A percentile compares a stretch with the other conserved stretches of the same genome.
These are phyloP conservation scores for Alternaria viburni DNA, from an alignment of 2,329 filamentous ascomycete species.

Conservation along the genomic window DNA sequence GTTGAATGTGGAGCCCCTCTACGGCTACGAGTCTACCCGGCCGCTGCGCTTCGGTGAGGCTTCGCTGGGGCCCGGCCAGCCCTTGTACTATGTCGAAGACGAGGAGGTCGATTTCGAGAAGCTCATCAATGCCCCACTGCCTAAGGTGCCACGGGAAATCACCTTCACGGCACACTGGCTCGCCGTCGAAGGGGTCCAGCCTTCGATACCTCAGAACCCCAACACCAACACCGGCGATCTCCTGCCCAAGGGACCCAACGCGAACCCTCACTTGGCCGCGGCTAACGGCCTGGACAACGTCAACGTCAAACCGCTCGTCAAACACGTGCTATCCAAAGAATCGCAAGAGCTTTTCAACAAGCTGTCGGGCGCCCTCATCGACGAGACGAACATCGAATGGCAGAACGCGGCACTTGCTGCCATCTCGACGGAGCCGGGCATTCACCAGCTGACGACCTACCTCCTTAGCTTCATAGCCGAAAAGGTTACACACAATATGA, in stretches of 20 bases:
- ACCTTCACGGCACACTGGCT: constrained; percentile 97
- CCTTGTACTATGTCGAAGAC: constrained; percentile 95
- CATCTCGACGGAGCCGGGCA: constrained; percentile 84
- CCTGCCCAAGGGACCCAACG: constrained; percentile 85
- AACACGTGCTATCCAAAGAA: constrained; percentile 95
- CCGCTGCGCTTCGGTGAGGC: constrained; percentile 92
- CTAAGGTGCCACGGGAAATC: constrained; percentile 92
- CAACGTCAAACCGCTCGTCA: constrained; percentile 86
- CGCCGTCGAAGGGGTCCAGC: constrained; percentile 95
- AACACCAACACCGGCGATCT: constrained; percentile 87
- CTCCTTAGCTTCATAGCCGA: constrained; percentile 96
- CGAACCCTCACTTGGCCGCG: constrained; percentile 83
- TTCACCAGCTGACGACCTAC: constrained; percentile 95
- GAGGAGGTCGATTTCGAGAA: constrained; percentile 99
- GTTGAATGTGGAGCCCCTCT: constrained; percentile 91
- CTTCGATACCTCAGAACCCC: constrained; percentile 94
- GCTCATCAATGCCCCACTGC: constrained; percentile 92
- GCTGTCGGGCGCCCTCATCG: constrained; percentile 84
- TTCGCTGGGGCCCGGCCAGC: constrained; percentile 89
- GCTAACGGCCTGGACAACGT: constrained; percentile 84
- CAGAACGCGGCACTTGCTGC: constrained; percentile 85
- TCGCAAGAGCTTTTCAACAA: constrained; percentile 97
- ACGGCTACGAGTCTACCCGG: constrained; percentile 92
- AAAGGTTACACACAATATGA: constrained; percentile 91
- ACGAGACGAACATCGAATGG: constrained; percentile 86